Evolutionary conservation across 2,329 filamentous ascomycete species (phyloP), one percentile per base, ranked within the genome.

Genomic region (Fusarium vanettenii): DNA sequence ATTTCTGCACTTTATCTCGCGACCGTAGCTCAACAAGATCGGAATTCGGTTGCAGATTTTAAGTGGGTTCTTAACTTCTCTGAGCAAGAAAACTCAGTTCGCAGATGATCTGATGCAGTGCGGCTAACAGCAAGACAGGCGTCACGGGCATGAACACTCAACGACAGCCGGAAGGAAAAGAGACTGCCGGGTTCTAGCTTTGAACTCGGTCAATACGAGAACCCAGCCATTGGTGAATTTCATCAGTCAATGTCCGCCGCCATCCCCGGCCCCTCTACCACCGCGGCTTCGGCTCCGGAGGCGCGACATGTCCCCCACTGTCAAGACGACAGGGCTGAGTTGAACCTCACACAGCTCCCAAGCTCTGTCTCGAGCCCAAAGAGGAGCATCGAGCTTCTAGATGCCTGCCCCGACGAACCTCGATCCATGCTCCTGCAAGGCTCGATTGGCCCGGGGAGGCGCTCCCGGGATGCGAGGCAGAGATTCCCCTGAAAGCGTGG

Each of bases 401-500:
- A 62, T 69, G 64, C 61, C 69, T 66, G 64, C 43, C 67, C 64
- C 55, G 25, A 27, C 9, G 43, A 60, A 60, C 55, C 59, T 56
- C 62, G 6, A 55, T 56, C 62, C 33, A 64, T 66, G 64, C 20
- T n/a, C 48, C 48, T 4, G 16, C 2, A 18, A 1, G 14, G n/a
- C 5, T 31, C 64, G 9, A 78, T 78, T 78, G 70, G 72, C 27
- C 31, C 74, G 72, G 70, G 74, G 72, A 73, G 33, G 43, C 25
- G 7, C n/a, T 37, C 45, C 72, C 72, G 66, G 65, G 29, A 27
- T 45, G 60, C 64, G 64, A 69, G 64, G 41, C 43, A 16, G 72
- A 75, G 66, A 57, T 74, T 57, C 69, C 69, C 72, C 69, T 73
- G 72, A 75, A 33, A 64, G 31, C 68, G 59, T 76, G 68, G 67